Base-by-base conservation (phyloP, 2,329 filamentous ascomycete genomes). In the Thelonectria discophora region DNA sequence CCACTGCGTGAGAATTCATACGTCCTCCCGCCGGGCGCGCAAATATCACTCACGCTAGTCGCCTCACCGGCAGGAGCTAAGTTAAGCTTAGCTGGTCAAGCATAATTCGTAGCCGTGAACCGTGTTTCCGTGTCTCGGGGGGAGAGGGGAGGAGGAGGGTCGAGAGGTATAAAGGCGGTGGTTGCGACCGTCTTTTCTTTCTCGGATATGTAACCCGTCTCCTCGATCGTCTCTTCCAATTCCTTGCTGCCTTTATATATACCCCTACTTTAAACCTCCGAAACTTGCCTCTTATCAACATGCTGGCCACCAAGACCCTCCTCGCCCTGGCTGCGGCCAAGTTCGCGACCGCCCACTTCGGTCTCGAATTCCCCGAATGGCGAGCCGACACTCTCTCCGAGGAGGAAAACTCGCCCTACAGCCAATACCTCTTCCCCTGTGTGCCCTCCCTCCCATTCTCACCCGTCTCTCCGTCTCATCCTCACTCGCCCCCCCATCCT, bases 401-500 rank as follows among this genome's bases (percentile, higher is more conserved):
- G 18, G 74, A 71, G 59, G 73, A 73, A 30, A 76, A 76, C 58
- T 70, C 70, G 13, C 71, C 73, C 58, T 84, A 81, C 74, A 80
- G 75, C 53, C 82, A 86, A 69, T 85, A 79, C 78, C 66, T 61
- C 1, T 81, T 82, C 61, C 83, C 84, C n/a, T 86, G 83, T 85
- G 76, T 13, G 80, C 67, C 9, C 13, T 47, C 48, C n/a, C 18
- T 39, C 24, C 17, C n/a, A 24, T 18, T 7, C n/a, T 34, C 20
- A 27, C 30, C 40, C 11, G n/a, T n/a, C n/a, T n/a, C n/a, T n/a
- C n/a, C n/a, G n/a, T n/a, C n/a, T n/a, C n/a, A n/a, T n/a, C n/a
- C n/a, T n/a, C n/a, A n/a, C n/a, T n/a, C n/a, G n/a, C n/a, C n/a
- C n/a, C n/a, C n/a, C n/a, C n/a, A n/a, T n/a, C n/a, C n/a, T n/a